Evolutionary conservation across 352 stramenopile genomes (phyloP), one percentile per base, ranked within the genome.

Genomic region (Phytophthora colocasiae): DNA sequence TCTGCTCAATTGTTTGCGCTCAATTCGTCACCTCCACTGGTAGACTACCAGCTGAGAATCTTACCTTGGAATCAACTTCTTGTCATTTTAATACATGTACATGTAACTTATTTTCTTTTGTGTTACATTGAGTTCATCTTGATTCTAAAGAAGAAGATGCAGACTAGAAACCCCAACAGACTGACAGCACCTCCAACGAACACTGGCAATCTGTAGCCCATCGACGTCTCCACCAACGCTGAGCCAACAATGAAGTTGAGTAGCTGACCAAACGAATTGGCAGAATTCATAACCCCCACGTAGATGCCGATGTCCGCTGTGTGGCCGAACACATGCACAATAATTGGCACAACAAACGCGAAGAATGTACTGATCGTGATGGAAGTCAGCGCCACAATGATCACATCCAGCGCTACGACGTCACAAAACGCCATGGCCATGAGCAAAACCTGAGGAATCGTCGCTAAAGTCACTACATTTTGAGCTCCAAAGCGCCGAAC

Each of bases 211-310:
- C 51, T 40, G 43, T 80, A 83, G 43, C 75, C 75, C 59, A 83
- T 63, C 10, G 69, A 77, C 0, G 77, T 80, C 32, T 74, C 69
- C 27, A 83, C 75, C 12, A 89, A 36, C 12, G 67, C 73, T n/a
- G 78, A 71, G 3, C 76, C 77, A 2, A 80, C 50, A 14, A 70
- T 66, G 38, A 83, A 89, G 55, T 88, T 90, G 8, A 88, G 62
- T 40, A 88, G 32, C 57, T 88, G 79, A 1, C 81, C 79, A 22
- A 71, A 60, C 43, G 79, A 87, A 14, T 82, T 83, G 6, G 77
- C 77, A 17, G 79, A 81, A 53, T 87, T 88, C 47, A 88, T 22
- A 24, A 81, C 77, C 19, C 79, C 81, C 12, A 85, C 75, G 41
- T 82, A 79, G 15, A 90, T 72, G 7, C 81, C 81, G 24, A 88